Conservation (phyloP, 2,329 filamentous ascomycete species). For the Ascomycota sp. region DNA sequence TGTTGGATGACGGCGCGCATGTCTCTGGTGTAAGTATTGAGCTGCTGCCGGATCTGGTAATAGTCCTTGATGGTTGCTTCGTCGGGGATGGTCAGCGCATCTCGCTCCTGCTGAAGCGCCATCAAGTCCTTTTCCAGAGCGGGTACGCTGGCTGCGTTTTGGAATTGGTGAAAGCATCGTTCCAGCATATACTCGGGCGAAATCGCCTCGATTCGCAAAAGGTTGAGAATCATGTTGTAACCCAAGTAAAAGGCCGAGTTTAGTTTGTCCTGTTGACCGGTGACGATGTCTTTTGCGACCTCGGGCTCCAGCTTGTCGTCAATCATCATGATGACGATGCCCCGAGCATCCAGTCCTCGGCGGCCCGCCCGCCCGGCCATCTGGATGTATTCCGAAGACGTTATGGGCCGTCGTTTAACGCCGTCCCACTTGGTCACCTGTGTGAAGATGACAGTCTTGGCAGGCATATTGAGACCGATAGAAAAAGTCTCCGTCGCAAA, state of each 20-base stretch:
- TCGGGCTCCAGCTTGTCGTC: conserved; percentile 89
- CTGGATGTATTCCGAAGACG: conserved; percentile 90
- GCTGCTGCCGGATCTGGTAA: conserved; percentile 69
- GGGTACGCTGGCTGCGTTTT: conserved; percentile 77
- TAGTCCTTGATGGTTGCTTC: conserved; percentile 86
- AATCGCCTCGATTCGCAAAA: conserved; percentile 96
- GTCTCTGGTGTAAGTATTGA: conserved; percentile 67
- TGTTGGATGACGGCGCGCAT: conserved; percentile 86
- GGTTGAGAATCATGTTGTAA: conserved; percentile 97
- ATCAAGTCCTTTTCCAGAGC: conserved; percentile 65
- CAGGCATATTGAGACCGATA: conserved; percentile 96
- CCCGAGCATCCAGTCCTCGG: conserved; percentile 89
- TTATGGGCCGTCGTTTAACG: conserved; percentile 58
- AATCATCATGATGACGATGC: conserved; percentile 99
- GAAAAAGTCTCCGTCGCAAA: conserved; percentile 98
- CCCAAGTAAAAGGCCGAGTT: conserved; percentile 96
- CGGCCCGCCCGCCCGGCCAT: conserved; percentile 96
- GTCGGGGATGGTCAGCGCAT: conserved; percentile 58
- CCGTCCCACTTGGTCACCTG: conserved; percentile 93
- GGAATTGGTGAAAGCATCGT: conserved; percentile 94
- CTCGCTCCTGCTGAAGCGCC: conserved; percentile 55
- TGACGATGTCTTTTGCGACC: conserved; percentile 85
- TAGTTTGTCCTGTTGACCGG: conserved; percentile 87
- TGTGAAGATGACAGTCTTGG: conserved; percentile 97
- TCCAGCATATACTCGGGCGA: conserved; percentile 99